A percentile compares a stretch with the other conserved stretches of the same genome.
Conservation (phyloP, 1,284 basidiomycete genomes). For the Dichomitus squalens region DNA sequence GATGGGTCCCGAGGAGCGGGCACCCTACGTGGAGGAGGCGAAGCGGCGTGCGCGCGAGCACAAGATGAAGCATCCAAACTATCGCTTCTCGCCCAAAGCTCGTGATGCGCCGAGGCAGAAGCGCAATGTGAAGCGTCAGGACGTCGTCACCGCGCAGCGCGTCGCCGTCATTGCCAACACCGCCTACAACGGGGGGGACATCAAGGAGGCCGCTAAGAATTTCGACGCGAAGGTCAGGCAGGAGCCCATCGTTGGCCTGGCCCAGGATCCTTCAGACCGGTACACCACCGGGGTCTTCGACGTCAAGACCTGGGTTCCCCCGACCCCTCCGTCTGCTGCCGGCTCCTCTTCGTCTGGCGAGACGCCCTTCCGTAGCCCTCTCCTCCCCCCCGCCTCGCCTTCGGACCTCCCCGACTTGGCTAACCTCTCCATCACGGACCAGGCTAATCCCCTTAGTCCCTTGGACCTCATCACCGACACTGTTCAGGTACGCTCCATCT, state of each 20-base stretch:
- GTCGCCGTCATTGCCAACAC: constrained; percentile 21
- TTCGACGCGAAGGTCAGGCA: neutral
- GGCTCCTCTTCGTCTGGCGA: neutral
- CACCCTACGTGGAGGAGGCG: constrained; percentile 42
- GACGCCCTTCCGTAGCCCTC: constrained; percentile 14
- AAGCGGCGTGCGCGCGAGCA: constrained; percentile 52
- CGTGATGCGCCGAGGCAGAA: constrained; percentile 22
- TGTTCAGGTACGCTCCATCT: neutral
- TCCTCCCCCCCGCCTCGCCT: constrained; percentile 7
- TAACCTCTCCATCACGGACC: neutral
- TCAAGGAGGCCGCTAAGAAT: neutral
- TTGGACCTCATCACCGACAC: neutral
- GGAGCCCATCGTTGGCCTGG: neutral
- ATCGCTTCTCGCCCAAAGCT: constrained; percentile 44
- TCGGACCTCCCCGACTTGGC: neutral
- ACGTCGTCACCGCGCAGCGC: constrained; percentile 20
- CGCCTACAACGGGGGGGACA: neutral
- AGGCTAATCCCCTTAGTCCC: neutral
- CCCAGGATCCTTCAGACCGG: constrained; percentile 2
- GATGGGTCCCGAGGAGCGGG: constrained; percentile 47
- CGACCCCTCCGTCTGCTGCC: neutral
- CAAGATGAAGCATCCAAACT: constrained; percentile 45
- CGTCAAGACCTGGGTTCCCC: constrained; percentile 6
- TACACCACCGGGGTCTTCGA: constrained; percentile 22
- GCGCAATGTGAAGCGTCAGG: constrained; percentile 30